Evolutionary conservation across 345 rosid species (phyloP), one percentile per base, ranked within the genome.

Genomic region (Barbarea vulgaris): DNA sequence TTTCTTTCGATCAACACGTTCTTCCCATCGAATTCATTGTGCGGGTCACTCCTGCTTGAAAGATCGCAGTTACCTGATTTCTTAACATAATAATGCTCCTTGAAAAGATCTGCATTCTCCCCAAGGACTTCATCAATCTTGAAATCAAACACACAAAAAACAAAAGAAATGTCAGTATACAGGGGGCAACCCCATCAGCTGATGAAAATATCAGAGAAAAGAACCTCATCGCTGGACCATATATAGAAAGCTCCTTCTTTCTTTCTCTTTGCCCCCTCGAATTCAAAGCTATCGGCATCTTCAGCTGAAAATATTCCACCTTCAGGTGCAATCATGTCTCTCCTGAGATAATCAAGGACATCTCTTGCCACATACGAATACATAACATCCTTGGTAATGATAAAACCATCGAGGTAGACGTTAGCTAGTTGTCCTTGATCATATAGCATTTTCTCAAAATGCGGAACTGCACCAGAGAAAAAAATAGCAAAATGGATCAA

Each of bases 361-460:
- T 87, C 98, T 60, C 91, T 84, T 17, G 87, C 84, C 42, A 85
- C 72, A 31, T 51, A 80, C 48, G 96, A 85, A 69, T 88, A 94
- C 79, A 69, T 83, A 47, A 73, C 87, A 70, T 91, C 95, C 56
- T 83, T 86, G 24, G 89, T 81, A 55, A 89, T 82, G 75, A 85
- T 81, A 55, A 91, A 94, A 31, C 91, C 89, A 75, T 94, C 98
- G 64, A 89, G 86, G 76, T 87, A 89, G 65, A 85, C 87, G 31
- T 86, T 91, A 24, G 84, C 89, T 74, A 91, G 90, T 63, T 94
- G 96, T 50, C 96, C 98, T 74, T 91, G 96, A 81, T 91, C 97
- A 66, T 91, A 91, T 72, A 94, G 36, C 97, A 94, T 94, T 75
- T 94, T 94, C 87, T 94, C 98, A 77, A 94, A 94, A 84, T 94